Conservation (phyloP, 2,329 filamentous ascomycete species). For the Talaromyces sp. region DNA sequence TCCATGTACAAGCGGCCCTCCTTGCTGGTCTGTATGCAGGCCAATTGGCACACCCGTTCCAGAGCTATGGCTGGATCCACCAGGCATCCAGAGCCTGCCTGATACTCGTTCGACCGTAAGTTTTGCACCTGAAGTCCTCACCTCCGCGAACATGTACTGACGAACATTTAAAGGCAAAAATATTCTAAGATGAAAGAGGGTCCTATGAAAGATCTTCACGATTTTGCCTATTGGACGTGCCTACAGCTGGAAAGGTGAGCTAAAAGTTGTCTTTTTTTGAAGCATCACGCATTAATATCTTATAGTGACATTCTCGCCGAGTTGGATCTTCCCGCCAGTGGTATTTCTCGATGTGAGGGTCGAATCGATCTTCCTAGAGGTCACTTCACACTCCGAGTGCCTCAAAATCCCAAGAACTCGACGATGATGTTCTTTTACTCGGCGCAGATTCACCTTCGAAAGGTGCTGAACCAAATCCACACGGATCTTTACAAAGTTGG, state of each 20-base stretch:
- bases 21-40: slow-evolving; percentile 85
- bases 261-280: background rate
- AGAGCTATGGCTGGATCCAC: slow-evolving; percentile 71
- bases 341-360: slow-evolving; percentile 53
- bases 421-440: slow-evolving; percentile 54
- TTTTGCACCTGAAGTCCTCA: background rate
- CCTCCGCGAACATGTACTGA: background rate
- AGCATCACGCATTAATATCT: background rate
- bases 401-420: slow-evolving; percentile 27
- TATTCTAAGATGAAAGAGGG: slow-evolving; percentile 27
- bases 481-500: slow-evolving; percentile 48
- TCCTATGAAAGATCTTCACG: slow-evolving; percentile 54
- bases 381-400: slow-evolving; percentile 26
- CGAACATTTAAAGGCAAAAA: slow-evolving; percentile 23
- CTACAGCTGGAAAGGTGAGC: slow-evolving; percentile 80
- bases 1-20: slow-evolving; percentile 78
- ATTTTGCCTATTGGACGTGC: slow-evolving; percentile 87
- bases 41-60: slow-evolving; percentile 78
- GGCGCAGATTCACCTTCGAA: slow-evolving; percentile 57
- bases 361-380: slow-evolving; percentile 37
- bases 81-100: slow-evolving; percentile 58
- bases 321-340: slow-evolving; percentile 60
- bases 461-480: slow-evolving; percentile 53
- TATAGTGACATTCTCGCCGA: slow-evolving; percentile 84
- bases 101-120: slow-evolving; percentile 70